Conservation (phyloP, 306 rosid species). For the Inga leiocalycina region DNA sequence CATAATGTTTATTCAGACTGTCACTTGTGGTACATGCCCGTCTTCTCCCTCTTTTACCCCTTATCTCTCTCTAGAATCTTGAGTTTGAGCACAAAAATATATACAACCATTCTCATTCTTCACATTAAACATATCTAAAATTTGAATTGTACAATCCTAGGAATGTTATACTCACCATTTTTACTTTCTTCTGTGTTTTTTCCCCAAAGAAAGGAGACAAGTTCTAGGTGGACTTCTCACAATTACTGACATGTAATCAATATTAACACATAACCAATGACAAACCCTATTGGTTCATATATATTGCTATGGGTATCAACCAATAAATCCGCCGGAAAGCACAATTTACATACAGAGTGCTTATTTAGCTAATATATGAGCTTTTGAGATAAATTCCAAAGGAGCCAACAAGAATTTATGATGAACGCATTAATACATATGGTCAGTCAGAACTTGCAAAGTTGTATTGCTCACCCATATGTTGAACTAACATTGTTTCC, state of each 20-base stretch:
- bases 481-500: background rate
- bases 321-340: background rate
- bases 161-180: background rate
- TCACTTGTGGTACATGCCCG: background rate
- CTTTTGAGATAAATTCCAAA: background rate
- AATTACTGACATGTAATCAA: background rate
- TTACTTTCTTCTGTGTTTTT: background rate
- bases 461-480: background rate
- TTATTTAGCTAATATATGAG: background rate
- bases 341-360: background rate
- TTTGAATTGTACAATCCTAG: background rate
- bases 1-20: background rate
- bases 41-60: background rate
- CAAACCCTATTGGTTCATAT: background rate
- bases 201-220: background rate
- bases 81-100: background rate
- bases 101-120: background rate
- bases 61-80: background rate
- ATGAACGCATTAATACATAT: background rate
- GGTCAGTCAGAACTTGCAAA: background rate
- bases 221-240: background rate
- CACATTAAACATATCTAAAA: background rate
- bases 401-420: background rate
- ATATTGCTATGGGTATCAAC: background rate
- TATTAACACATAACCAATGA: background rate